Evolutionary conservation across 2,329 filamentous ascomycete genomes (phyloP), one percentile per base, ranked within the genome.

Genomic region (Aspergillus fumigatiaffinis): DNA sequence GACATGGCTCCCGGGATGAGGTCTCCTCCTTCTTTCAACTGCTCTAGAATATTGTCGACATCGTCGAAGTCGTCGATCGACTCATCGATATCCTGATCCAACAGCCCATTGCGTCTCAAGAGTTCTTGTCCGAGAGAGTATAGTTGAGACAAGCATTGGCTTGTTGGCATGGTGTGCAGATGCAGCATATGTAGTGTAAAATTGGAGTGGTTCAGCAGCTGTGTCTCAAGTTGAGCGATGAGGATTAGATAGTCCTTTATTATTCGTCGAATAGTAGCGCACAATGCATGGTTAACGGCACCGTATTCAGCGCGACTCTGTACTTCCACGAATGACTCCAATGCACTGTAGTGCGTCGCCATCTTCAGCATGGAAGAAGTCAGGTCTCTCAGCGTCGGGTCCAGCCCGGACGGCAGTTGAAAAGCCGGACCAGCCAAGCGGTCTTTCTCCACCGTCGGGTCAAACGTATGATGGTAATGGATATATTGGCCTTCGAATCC

Each of bases 401-500:
- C 94, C 47, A 99, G 81, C 1, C 93, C 93, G 1, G 89, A 83
- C 6, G 90, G 78, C 60, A 97, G 87, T 61, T 86, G 87, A 76
- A 92, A 97, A 9, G 81, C 78, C 1, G 94, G 94, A 0, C 94
- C 94, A 5, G 88, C 83, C 51, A 99, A 79, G 14, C 92, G 87
- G 68, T 95, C 91, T 67, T 93, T 91, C 76, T 99, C 94, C 52
- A 91, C 86, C 3, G 83, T 79, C 0, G 92, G 91, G 65, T 96
- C 87, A 72, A 96, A 97, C 8, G 84, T 84, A 63, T 91, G 89
- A 57, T 84, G 84, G 71, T 91, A 97, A 55, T 91, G 89, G 60
- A 99, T 90, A 71, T 97, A 97, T 73, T 96, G 92, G n/a, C 94
- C 94, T 75, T 99, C 94, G 62, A 92, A 96, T 25, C 94, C 94